Percentiles rank a stretch among this genome's conserved stretches.
Evolutionary conservation across 345 rosid genomes (phyloP).

Genomic region (Aegle marmelos): DNA sequence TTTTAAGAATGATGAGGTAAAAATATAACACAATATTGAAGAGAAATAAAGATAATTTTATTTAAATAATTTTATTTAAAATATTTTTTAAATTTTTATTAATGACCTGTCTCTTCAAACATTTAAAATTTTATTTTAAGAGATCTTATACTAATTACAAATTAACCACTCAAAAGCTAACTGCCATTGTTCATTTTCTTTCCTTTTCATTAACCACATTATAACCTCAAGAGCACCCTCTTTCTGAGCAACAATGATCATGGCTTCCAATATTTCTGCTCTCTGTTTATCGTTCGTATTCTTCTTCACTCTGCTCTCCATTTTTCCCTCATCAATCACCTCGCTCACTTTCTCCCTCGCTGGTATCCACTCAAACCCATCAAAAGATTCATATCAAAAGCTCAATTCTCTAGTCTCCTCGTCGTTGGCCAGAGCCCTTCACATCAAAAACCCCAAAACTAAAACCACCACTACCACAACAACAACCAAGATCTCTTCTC

Average conservation of each 20-base stretch:
- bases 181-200: not conserved
- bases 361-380: slow-evolving; percentile 9
- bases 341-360: slow-evolving; percentile 28
- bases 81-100: no score
- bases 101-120: no score
- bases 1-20: no score
- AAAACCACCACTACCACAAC: not conserved
- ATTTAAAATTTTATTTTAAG: no score
- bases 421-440: slow-evolving; percentile 37
- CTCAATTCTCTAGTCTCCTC: slow-evolving; percentile 26
- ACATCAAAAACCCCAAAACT: slow-evolving; percentile 27
- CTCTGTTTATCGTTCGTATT: not conserved
- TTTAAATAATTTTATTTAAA: no score
- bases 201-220: not conserved
- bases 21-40: no score
- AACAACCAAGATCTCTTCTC: slow-evolving; percentile 12
- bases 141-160: not conserved
- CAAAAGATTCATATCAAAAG: slow-evolving; percentile 25
- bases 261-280: slow-evolving; percentile 12
- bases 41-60: accelerated
- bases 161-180: not conserved
- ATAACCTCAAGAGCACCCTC: not conserved
- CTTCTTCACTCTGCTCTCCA: slow-evolving; percentile 9
- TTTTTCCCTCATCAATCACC: slow-evolving; percentile 1
- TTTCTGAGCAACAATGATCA: not conserved